Conservation (phyloP, 176 grass and related monocot genomes). For the Areca catechu region DNA sequence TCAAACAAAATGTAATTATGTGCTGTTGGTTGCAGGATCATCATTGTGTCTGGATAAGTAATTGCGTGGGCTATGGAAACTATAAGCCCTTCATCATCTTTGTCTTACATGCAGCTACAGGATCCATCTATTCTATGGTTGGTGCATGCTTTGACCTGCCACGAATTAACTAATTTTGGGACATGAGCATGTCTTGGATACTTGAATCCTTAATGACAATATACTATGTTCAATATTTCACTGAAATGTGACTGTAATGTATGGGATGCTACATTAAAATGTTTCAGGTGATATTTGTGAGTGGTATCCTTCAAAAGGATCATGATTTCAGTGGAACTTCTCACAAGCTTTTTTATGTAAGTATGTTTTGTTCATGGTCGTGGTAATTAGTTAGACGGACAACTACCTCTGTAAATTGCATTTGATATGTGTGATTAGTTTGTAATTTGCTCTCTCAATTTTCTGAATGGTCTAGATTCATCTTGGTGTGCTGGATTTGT, state of each 20-base stretch:
- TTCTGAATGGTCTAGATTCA: no score
- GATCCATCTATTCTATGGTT: conserved; percentile 79
- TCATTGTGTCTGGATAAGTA: conserved; percentile 95
- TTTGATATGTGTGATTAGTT: no score
- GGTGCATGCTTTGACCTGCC: conserved; percentile 5
- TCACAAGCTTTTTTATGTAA: conserved; percentile 69
- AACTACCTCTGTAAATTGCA: no score
- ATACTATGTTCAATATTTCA: no score
- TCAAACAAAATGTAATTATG: no score
- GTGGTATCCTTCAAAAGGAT: conserved; percentile 41
- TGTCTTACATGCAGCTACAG: conserved; percentile 64
- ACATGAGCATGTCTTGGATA: background rate
- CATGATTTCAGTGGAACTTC: conserved; percentile 48
- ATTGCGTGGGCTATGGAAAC: conserved; percentile 90
- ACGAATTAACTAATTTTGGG: background rate
- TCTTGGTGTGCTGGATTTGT: no score
- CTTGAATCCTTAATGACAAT: no score
- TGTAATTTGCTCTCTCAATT: no score
- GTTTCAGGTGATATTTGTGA: conserved; percentile 66
- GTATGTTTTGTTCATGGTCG: conserved; percentile 1
- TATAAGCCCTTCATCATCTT: conserved; percentile 87
- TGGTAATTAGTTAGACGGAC: no score
- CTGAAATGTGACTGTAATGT: no score
- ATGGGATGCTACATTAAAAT: background rate
- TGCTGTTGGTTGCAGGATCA: conserved; percentile 60